Percentiles rank a stretch among this genome's conserved stretches.
Conservation (phyloP, 148 eudicot species). For the Persicaria maculosa region DNA sequence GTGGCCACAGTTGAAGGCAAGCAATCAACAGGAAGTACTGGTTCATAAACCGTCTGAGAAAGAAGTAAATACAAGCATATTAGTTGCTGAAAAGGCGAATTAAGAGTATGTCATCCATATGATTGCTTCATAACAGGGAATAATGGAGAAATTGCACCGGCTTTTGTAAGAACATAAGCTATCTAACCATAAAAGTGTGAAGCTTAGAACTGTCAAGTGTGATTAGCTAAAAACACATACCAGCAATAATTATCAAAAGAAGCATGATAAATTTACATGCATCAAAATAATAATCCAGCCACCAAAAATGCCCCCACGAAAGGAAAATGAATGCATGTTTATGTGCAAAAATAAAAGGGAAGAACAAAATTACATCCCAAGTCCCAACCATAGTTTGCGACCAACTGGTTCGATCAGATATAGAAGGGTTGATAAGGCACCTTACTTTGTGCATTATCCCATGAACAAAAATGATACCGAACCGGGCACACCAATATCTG, state of each 20-base stretch:
- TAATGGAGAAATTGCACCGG: background rate
- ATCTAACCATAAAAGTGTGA: background rate
- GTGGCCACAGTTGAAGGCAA: constrained; percentile 96
- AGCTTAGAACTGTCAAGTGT: background rate
- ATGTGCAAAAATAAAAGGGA: background rate
- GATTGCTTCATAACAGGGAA: background rate
- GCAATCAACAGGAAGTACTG: constrained; percentile 98
- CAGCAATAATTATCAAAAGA: background rate
- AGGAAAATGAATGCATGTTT: background rate
- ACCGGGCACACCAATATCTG: background rate
- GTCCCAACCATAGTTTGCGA: background rate
- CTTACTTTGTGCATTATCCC: no score
- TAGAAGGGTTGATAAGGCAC: no score
- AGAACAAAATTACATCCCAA: background rate
- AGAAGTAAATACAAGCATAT: constrained; percentile 18
- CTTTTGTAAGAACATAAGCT: no score
- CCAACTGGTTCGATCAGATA: no score
- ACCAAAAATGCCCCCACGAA: background rate
- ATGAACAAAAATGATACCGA: no score
- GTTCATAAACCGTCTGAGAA: constrained; percentile 93
- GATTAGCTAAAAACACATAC: background rate
- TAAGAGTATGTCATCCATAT: background rate
- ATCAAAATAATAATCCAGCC: background rate
- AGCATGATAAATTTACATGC: background rate
- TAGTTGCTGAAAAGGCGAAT: constrained; percentile 3